phyloP scores from a whole-genome alignment of 169 alveolate genomes.

The Babesia divergens region DNA sequence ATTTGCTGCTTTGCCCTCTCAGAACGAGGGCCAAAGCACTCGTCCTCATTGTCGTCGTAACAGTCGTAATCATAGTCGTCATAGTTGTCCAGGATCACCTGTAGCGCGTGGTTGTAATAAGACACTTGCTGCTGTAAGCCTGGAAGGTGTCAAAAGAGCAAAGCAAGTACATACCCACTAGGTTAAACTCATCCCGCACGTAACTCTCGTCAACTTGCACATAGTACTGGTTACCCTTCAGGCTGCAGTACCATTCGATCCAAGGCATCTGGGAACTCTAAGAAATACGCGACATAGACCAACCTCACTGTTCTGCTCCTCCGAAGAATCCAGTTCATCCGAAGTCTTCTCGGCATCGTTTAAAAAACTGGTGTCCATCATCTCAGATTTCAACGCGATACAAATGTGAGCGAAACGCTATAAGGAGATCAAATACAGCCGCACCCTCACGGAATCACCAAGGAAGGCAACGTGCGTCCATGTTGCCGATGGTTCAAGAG shows the following conservation, averaged over 20 bases:
- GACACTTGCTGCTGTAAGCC: constrained; percentile 78
- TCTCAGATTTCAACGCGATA: background rate
- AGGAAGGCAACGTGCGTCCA: background rate
- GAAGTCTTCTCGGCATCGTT: constrained; percentile 52
- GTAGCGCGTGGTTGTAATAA: constrained; percentile 83
- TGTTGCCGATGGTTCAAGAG: background rate
- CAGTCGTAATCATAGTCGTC: constrained; percentile 76
- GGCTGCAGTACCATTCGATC: constrained; percentile 94
- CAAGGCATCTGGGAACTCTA: constrained; percentile 80
- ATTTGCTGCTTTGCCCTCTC: constrained; percentile 72
- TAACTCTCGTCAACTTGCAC: constrained; percentile 92
- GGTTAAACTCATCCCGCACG: constrained; percentile 90
- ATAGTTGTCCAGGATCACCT: constrained; percentile 82
- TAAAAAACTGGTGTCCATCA: constrained; percentile 9
- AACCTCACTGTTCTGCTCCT: constrained; percentile 61
- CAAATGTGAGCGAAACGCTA: background rate
- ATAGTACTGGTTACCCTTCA: constrained; percentile 90
- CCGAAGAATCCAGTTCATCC: constrained; percentile 51
- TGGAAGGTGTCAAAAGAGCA: background rate
- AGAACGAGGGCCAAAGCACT: constrained; percentile 63
- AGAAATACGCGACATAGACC: background rate
- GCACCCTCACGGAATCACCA: background rate
- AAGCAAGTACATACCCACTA: constrained; percentile 76
- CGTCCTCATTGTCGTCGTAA: constrained; percentile 78
- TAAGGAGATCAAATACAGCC: background rate